Evolutionary conservation across 2,329 filamentous ascomycete genomes (phyloP).

Genomic region (Diaporthe ilicicola): DNA sequence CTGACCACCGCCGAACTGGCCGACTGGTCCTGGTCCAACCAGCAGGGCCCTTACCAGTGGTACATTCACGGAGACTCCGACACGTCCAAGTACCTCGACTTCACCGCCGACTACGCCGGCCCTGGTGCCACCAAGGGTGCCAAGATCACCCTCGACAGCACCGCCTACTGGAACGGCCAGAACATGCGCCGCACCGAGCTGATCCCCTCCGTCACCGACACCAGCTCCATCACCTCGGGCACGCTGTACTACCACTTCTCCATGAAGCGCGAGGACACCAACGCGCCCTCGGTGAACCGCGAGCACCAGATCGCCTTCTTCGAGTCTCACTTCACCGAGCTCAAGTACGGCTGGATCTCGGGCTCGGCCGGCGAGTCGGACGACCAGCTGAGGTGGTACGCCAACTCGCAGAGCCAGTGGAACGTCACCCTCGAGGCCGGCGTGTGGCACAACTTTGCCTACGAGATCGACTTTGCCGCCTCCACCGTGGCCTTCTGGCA

Average conservation of each 20-base stretch:
- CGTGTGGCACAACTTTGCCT: slow-evolving; percentile 76
- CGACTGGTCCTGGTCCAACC: slow-evolving; percentile 69
- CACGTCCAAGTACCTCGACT: slow-evolving; percentile 65
- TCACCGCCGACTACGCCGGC: slow-evolving; percentile 67
- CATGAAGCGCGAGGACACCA: slow-evolving; percentile 62
- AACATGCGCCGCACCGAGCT: slow-evolving; percentile 75
- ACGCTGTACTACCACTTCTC: slow-evolving; percentile 75
- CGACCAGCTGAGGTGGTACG: slow-evolving; percentile 67
- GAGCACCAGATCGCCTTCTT: slow-evolving; percentile 70
- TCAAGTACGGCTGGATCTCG: slow-evolving; percentile 69
- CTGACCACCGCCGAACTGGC: slow-evolving; percentile 59
- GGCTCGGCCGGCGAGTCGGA: slow-evolving; percentile 49
- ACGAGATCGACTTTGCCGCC: slow-evolving; percentile 72
- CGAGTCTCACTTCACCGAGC: slow-evolving; percentile 75
- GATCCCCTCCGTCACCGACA: slow-evolving; percentile 66
- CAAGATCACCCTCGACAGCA: slow-evolving; percentile 68
- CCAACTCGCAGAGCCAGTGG: slow-evolving; percentile 66
- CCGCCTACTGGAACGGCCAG: slow-evolving; percentile 73
- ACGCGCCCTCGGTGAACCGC: slow-evolving; percentile 64
- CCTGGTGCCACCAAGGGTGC: slow-evolving; percentile 67
- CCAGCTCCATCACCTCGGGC: slow-evolving; percentile 67
- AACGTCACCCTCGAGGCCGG: slow-evolving; percentile 63
- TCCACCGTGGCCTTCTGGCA: slow-evolving; percentile 72
- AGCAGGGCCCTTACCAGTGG: slow-evolving; percentile 73
- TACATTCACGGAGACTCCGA: slow-evolving; percentile 71